Evolutionary conservation across 2,329 filamentous ascomycete species (phyloP), one percentile per base, ranked within the genome.

Genomic region (Aureobasidium vineae): DNA sequence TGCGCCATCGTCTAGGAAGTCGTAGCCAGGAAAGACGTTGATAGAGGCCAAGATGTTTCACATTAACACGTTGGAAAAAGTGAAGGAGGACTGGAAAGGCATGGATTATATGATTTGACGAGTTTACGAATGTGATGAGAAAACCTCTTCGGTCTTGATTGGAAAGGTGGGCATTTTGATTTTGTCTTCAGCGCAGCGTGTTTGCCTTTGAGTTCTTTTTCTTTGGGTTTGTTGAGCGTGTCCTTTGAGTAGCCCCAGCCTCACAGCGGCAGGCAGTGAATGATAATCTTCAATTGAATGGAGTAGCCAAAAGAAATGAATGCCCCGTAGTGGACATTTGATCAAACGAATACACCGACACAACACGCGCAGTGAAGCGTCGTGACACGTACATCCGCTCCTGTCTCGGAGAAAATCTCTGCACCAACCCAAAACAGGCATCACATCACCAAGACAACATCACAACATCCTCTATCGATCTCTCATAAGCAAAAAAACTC

Each of bases 401-500:
- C n/a, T n/a, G n/a, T n/a, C n/a, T n/a, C n/a, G n/a, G n/a, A 41
- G n/a, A 52, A 52, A 52, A 16, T 26, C 21, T 49, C 45, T 43
- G 13, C 21, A 16, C 26, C 47, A 41, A 41, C 5, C 2, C 15
- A 41, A 8, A 21, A 11, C 52, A 54, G 38, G 1, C 33, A 36
- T 16, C 23, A 11, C 31, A 15, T 38, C 19, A 45, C 28, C 21
- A 16, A 28, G 8, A 19, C 21, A 7, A 19, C 19, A n/a, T 43
- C 41, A n/a, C 19, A n/a, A 8, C 28, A 31, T 6, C 5, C 28
- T 31, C 5, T 31, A 6, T 6, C 7, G 5, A 31, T 31, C 2
- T 6, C 28, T 4, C 21, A 45, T 23, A 11, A 60, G 4, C 19
- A 11, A 38, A 23, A 23, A 28, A 23, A 36, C 59, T 66, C 72